Conservation (phyloP, 306 rosid genomes). For the Rubus parviflorus region DNA sequence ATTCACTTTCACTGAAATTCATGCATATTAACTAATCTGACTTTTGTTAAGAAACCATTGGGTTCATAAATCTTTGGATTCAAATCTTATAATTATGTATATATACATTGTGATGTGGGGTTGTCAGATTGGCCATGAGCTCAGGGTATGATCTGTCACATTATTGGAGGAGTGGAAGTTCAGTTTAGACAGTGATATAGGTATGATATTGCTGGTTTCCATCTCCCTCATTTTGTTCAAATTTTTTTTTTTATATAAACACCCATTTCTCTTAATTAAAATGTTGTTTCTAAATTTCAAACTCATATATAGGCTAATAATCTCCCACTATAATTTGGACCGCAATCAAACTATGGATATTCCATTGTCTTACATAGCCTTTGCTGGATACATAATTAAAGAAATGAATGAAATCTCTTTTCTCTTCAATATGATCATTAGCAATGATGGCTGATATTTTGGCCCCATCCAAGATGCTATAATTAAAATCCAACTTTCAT, state of each 20-base stretch:
- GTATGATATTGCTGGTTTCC: neutral
- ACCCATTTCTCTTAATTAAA: neutral
- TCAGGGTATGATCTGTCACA: constrained; percentile 18
- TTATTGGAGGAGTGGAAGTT: constrained; percentile 45
- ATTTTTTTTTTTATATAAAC: neutral
- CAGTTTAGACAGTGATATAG: constrained; percentile 3
- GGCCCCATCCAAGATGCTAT: constrained; percentile 2
- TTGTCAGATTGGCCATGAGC: constrained; percentile 73
- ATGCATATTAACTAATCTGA: constrained; percentile 24
- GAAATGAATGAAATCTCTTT: neutral
- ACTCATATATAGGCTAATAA: neutral
- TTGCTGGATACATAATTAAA: neutral
- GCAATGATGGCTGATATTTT: constrained; percentile 6
- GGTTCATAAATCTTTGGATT: constrained; percentile 3
- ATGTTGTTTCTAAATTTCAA: neutral
- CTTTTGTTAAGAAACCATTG: neutral
- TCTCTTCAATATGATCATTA: neutral
- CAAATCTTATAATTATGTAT: constrained; percentile 18
- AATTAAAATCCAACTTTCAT: constrained; percentile 8
- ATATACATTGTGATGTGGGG: constrained; percentile 33
- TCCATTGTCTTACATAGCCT: neutral
- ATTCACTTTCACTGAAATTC: constrained; percentile 49
- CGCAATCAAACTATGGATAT: neutral
- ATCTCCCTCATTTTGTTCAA: constrained; percentile 2
- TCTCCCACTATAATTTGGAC: neutral